A percentile compares a stretch with the other conserved stretches of the same genome.
These are phyloP conservation scores for Melaleuca alternifolia DNA, from an alignment of 345 rosid species.

Conservation along the genomic window DNA sequence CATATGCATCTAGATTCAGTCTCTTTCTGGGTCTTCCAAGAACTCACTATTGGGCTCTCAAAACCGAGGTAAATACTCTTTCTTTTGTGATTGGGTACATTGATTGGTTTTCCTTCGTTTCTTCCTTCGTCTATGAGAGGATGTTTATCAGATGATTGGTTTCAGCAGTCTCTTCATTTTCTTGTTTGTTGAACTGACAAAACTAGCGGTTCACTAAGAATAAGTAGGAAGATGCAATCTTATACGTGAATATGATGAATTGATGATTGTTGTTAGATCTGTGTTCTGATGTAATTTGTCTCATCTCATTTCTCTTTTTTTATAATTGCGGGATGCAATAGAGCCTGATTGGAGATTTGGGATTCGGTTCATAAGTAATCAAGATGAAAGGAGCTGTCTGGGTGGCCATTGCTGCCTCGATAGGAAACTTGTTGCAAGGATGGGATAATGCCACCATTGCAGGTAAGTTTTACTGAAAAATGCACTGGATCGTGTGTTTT, in stretches of 20 bases:
- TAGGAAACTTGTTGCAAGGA: constrained; percentile 98
- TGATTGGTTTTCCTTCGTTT: neutral
- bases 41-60: neutral
- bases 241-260: neutral
- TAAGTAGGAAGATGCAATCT: neutral
- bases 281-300: neutral
- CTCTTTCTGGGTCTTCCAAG: neutral
- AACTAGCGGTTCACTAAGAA: neutral
- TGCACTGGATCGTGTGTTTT: neutral
- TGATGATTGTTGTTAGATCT: neutral
- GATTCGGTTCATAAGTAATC: neutral
- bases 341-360: constrained; percentile 1
- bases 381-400: constrained; percentile 73
- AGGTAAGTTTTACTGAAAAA: constrained; percentile 28
- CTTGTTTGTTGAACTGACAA: neutral
- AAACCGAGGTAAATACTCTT: neutral
- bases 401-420: constrained; percentile 85
- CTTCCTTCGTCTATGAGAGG: neutral
- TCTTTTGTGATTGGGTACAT: neutral
- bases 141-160: neutral
- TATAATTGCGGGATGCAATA: neutral
- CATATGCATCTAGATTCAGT: neutral
- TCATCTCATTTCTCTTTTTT: neutral
- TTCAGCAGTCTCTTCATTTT: neutral
- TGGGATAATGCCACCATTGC: constrained; percentile 99